Percentiles rank a stretch among this genome's conserved stretches.
phyloP scores from a whole-genome alignment of 2,329 filamentous ascomycete species.

The Alternaria hordeiaustralica region DNA sequence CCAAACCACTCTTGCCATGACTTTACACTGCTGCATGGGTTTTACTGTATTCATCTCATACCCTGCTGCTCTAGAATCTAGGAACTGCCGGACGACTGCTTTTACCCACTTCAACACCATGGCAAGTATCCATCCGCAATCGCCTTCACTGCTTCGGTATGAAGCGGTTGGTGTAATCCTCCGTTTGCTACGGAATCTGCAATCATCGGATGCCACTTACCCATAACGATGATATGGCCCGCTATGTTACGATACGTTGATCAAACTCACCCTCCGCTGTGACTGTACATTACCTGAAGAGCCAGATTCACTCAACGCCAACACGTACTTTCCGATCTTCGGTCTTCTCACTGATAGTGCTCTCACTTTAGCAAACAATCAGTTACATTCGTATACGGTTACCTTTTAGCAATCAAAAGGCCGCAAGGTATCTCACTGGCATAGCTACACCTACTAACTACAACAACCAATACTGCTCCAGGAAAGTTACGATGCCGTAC shows the following conservation, averaged over 20 bases:
- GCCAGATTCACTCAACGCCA: neutral
- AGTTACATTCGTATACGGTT: neutral
- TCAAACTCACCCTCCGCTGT: neutral
- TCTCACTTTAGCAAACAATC: neutral
- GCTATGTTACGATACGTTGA: neutral
- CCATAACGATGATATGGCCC: neutral
- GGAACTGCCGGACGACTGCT: too few species aligned
- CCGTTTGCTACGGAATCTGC: neutral
- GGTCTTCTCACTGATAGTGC: neutral
- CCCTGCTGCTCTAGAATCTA: neutral
- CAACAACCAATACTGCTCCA: neutral
- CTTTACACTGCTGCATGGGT: neutral
- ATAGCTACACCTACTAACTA: neutral
- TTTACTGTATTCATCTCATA: neutral
- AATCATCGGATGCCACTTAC: neutral
- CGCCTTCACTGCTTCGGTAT: neutral
- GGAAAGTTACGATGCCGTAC: slow-evolving; percentile 25
- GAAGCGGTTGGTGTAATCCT: neutral
- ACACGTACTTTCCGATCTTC: neutral
- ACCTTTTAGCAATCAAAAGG: neutral
- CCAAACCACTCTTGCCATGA: neutral
- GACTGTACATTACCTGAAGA: neutral
- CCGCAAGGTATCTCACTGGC: neutral
- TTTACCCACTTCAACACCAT: neutral
- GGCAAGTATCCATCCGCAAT: neutral